Conservation (phyloP, 148 eudicot species). For the Amaranthus cruentus region DNA sequence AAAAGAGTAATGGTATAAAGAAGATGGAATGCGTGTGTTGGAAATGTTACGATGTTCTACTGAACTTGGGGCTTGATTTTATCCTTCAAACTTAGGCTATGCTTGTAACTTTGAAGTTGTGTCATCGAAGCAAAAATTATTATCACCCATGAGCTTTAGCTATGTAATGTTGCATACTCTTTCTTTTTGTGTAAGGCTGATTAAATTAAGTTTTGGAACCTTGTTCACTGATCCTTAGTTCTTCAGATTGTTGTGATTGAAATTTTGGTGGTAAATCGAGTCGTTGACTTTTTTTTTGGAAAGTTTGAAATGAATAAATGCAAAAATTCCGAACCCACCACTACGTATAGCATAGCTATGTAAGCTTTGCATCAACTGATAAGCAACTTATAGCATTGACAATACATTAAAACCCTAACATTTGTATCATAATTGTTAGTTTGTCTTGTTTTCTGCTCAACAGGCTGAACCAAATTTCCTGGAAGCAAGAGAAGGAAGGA, state of each 20-base stretch:
- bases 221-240: not conserved
- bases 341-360: no score
- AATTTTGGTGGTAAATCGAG: no score
- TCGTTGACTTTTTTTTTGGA: no score
- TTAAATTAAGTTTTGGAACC: not conserved
- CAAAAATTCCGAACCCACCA: no score
- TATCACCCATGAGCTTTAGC: not conserved
- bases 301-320: no score
- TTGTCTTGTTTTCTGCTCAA: not conserved
- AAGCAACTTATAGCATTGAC: not conserved
- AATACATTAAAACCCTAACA: not conserved
- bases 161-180: not conserved
- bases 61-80: not conserved
- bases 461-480: not conserved
- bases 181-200: not conserved
- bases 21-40: not conserved
- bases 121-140: not conserved
- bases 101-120: not conserved
- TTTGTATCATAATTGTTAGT: not conserved
- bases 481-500: not conserved
- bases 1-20: not conserved
- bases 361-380: conserved; percentile 4
- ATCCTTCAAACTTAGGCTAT: not conserved
- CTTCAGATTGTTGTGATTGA: no score
- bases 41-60: not conserved